A percentile compares a stretch with the other conserved stretches of the same genome.
phyloP scores from a whole-genome alignment of 805 yeast species.

The Lipomyces spencermartinsiae region DNA sequence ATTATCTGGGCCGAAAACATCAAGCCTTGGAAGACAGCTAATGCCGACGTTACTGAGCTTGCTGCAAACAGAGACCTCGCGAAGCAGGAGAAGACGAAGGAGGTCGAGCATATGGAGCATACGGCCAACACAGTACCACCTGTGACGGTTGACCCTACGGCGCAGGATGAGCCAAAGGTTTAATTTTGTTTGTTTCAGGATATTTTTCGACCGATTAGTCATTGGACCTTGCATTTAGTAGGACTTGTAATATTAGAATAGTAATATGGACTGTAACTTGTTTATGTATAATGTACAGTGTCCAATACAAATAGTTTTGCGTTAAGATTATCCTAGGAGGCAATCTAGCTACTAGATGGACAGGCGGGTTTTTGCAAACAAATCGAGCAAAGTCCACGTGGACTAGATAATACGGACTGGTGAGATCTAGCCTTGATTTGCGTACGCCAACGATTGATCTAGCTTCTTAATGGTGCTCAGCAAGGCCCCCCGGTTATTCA shows the following conservation, averaged over 20 bases:
- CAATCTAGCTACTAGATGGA: too few species aligned
- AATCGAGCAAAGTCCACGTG: too few species aligned
- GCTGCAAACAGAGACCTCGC: conserved; percentile 23
- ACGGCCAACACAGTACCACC: neutral
- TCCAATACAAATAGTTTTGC: neutral
- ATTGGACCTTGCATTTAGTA: neutral
- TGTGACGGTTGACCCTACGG: neutral
- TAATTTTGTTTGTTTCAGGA: neutral
- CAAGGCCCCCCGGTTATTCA: too few species aligned
- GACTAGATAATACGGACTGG: too few species aligned
- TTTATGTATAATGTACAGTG: neutral
- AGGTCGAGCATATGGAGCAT: conserved; percentile 22
- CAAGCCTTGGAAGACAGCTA: conserved; percentile 39
- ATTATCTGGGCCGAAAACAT: conserved; percentile 51
- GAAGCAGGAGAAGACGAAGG: conserved; percentile 13
- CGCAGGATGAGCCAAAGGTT: neutral
- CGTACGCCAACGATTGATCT: too few species aligned
- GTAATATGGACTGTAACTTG: neutral
- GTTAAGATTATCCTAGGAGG: too few species aligned
- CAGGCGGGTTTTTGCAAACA: too few species aligned
- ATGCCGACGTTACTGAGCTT: conserved; percentile 23
- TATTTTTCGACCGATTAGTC: neutral
- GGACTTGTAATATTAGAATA: neutral
- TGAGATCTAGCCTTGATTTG: too few species aligned
- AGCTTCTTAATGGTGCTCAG: too few species aligned